Percentiles rank a stretch among this genome's conserved stretches.
These are phyloP conservation scores for Kwoniella sp. DNA, from an alignment of 768 basidiomycete genomes.

Conservation along the genomic window DNA sequence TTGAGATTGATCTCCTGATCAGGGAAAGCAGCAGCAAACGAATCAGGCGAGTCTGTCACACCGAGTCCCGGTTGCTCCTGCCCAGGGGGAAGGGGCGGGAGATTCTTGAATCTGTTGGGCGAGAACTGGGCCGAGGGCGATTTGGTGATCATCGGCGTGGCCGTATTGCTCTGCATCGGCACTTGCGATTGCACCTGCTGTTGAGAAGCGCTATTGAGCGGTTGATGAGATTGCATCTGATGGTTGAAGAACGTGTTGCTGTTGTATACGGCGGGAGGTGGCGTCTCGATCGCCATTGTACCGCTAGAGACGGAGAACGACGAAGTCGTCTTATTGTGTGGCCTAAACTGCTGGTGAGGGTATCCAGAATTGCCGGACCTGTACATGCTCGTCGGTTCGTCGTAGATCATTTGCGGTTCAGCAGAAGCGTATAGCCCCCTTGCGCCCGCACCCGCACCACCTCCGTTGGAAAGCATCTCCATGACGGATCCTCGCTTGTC, in stretches of 20 bases:
- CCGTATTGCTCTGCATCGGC: background rate
- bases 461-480: slow-evolving; percentile 18
- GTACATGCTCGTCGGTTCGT: slow-evolving; percentile 69
- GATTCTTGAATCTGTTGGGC: slow-evolving; percentile 49
- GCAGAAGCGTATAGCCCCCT: slow-evolving; percentile 12
- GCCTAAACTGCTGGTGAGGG: slow-evolving; percentile 67
- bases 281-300: slow-evolving; percentile 33
- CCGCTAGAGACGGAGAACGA: slow-evolving; percentile 41
- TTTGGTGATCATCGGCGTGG: slow-evolving; percentile 6
- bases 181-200: background rate
- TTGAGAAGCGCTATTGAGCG: background rate
- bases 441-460: background rate
- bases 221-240: slow-evolving; percentile 3
- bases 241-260: slow-evolving; percentile 20
- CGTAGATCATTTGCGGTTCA: slow-evolving; percentile 16
- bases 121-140: slow-evolving; percentile 24
- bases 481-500: slow-evolving; percentile 21
- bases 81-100: slow-evolving; percentile 46
- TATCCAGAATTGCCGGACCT: slow-evolving; percentile 79
- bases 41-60: slow-evolving; percentile 26
- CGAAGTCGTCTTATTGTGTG: slow-evolving; percentile 42
- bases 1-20: slow-evolving; percentile 24
- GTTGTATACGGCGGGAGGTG: slow-evolving; percentile 19
- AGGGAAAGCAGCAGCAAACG: slow-evolving; percentile 23
- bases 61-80: slow-evolving; percentile 1